Evolutionary conservation across 2,329 filamentous ascomycete species (phyloP).

Genomic region (Phaeosphaeriaceae sp.): DNA sequence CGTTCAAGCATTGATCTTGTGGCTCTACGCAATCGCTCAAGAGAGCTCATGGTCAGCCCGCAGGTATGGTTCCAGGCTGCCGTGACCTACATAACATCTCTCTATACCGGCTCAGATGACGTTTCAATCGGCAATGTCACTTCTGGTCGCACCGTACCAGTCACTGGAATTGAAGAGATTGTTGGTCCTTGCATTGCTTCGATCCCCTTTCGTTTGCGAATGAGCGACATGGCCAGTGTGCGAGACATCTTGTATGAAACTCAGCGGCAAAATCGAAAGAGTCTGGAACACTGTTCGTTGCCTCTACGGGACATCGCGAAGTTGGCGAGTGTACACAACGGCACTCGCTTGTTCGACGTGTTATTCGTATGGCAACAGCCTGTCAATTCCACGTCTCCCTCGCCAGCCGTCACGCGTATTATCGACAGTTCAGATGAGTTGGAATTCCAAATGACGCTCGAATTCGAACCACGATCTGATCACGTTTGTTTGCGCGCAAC

Average conservation of each 20-base stretch:
- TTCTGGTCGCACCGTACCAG: conserved; percentile 79
- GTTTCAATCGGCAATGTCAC: conserved; percentile 80
- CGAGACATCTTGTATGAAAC: conserved; percentile 69
- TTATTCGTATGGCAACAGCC: conserved; percentile 88
- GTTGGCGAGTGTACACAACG: conserved; percentile 62
- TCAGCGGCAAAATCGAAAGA: conserved; percentile 70
- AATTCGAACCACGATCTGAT: conserved; percentile 70
- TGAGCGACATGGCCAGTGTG: conserved; percentile 60
- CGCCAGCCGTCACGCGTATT: conserved; percentile 58
- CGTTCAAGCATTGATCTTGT: conserved; percentile 26
- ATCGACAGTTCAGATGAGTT: conserved; percentile 72
- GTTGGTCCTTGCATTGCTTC: conserved; percentile 83
- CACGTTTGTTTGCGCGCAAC: conserved; percentile 62
- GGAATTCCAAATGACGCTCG: conserved; percentile 78
- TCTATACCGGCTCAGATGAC: conserved; percentile 71
- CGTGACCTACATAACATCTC: conserved; percentile 70
- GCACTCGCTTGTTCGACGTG: conserved; percentile 74
- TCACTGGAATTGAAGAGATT: conserved; percentile 74
- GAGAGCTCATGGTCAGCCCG: conserved; percentile 59
- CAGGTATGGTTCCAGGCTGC: conserved; percentile 81
- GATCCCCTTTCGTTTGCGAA: conserved; percentile 73
- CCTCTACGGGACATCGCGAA: conserved; percentile 75
- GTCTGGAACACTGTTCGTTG: conserved; percentile 69
- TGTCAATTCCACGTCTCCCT: background rate
- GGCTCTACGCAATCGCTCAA: conserved; percentile 25